phyloP scores from a whole-genome alignment of 305 asterid genomes.

The Euphrasia arctica region DNA sequence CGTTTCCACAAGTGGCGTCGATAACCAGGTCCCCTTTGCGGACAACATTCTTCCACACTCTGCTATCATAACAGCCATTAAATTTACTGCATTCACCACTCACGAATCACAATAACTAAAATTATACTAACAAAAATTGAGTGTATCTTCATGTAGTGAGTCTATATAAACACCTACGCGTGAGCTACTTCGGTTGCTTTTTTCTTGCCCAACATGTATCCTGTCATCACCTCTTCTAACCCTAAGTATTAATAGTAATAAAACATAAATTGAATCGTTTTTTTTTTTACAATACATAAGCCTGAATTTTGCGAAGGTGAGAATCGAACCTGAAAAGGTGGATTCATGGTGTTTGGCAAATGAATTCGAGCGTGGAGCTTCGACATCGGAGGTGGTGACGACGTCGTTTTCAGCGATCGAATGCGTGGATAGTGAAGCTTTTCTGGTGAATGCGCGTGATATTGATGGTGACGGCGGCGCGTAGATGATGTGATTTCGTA shows the following conservation, averaged over 20 bases:
- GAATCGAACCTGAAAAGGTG: constrained; percentile 36
- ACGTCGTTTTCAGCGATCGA: constrained; percentile 26
- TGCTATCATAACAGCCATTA: constrained; percentile 23
- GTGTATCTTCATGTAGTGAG: background rate
- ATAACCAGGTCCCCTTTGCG: constrained; percentile 76
- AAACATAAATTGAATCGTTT: background rate
- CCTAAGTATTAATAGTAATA: constrained; percentile 31
- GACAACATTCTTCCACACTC: constrained; percentile 81
- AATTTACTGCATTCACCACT: constrained; percentile 1
- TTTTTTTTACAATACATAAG: background rate
- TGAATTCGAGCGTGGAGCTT: constrained; percentile 25
- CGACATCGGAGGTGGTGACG: constrained; percentile 23
- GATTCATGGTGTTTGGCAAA: constrained; percentile 19
- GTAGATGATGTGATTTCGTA: constrained; percentile 26
- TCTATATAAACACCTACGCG: constrained; percentile 50
- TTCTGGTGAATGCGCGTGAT: constrained; percentile 19
- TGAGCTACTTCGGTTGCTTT: constrained; percentile 93
- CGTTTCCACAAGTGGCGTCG: constrained; percentile 98
- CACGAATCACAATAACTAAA: background rate
- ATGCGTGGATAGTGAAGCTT: constrained; percentile 25
- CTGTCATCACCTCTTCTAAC: constrained; percentile 62
- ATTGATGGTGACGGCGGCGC: constrained; percentile 17
- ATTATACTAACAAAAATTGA: background rate
- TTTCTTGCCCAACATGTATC: constrained; percentile 68
- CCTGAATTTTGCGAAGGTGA: too few relatives aligned